phyloP scores from a whole-genome alignment of 1,284 basidiomycete genomes.

The Apiotrichum akiyoshidainum region DNA sequence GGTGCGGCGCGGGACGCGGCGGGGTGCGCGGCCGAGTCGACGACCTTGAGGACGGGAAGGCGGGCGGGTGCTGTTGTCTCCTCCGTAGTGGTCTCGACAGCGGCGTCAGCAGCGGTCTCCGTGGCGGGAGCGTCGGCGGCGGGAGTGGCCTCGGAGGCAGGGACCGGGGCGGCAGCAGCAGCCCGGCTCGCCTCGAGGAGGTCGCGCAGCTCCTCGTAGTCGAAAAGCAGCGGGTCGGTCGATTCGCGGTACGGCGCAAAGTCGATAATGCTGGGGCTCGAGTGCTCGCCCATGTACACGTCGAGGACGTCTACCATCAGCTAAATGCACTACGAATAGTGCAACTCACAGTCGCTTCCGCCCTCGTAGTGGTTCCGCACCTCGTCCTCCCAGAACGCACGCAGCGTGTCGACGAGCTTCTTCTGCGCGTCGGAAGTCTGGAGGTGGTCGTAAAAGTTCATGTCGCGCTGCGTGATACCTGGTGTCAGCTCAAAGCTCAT shows the following conservation, averaged over 20 bases:
- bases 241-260: conserved; percentile 82
- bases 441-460: conserved; percentile 83
- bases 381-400: conserved; percentile 65
- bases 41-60: conserved; percentile 62
- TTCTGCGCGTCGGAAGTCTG: conserved; percentile 60
- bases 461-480: conserved; percentile 88
- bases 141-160: not conserved
- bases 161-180: conserved; percentile 1
- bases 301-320: conserved; percentile 70
- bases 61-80: not conserved
- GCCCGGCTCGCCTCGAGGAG: conserved; percentile 1
- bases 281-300: conserved; percentile 76
- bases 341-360: conserved; percentile 64
- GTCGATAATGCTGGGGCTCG: conserved; percentile 76
- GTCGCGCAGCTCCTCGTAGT: conserved; percentile 68
- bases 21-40: conserved; percentile 69
- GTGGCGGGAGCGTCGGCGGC: not conserved
- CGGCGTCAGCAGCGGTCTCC: not conserved
- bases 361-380: conserved; percentile 62
- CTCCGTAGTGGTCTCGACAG: not conserved
- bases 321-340: not conserved
- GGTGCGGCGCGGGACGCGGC: conserved; percentile 65
- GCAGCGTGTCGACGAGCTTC: conserved; percentile 59
- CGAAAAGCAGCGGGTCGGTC: conserved; percentile 83
- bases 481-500: conserved; percentile 8